Percentiles rank a stretch among this genome's conserved stretches.
These are phyloP conservation scores for Suillus occidentalis DNA, from an alignment of 768 basidiomycete genomes.

Conservation along the genomic window DNA sequence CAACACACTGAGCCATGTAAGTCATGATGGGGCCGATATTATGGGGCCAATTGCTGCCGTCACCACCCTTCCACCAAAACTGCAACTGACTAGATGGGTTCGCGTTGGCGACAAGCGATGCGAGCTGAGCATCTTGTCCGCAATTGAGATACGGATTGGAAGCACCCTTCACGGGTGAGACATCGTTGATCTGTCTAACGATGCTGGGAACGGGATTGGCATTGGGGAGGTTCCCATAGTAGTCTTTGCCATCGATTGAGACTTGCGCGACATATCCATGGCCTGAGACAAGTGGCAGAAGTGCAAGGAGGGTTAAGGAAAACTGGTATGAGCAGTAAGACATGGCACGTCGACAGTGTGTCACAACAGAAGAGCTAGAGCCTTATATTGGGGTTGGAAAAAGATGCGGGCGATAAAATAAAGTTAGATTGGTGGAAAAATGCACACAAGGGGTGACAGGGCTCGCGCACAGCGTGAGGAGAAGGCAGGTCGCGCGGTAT, in stretches of 20 bases:
- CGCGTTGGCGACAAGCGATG: conserved; percentile 49
- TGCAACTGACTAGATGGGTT: conserved; percentile 57
- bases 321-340: background rate
- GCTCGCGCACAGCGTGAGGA: conserved; percentile 9
- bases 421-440: conserved; percentile 7
- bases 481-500: conserved; percentile 3
- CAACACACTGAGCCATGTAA: conserved; percentile 68
- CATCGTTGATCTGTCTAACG: conserved; percentile 44
- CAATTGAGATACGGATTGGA: conserved; percentile 59
- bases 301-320: conserved; percentile 3
- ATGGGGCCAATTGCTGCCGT: conserved; percentile 49
- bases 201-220: conserved; percentile 39
- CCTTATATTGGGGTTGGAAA: background rate
- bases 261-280: conserved; percentile 47
- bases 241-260: conserved; percentile 43
- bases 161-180: conserved; percentile 56
- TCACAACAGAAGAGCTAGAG: background rate
- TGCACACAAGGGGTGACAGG: conserved; percentile 8
- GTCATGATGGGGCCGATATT: conserved; percentile 71
- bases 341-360: background rate
- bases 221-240: conserved; percentile 44
- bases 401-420: background rate
- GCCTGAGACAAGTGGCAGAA: conserved; percentile 26
- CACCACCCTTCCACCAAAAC: conserved; percentile 56
- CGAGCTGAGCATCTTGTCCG: conserved; percentile 52